Base-by-base conservation (phyloP, 2,329 filamentous ascomycete genomes). In the Fusarium pseudograminearum region DNA sequence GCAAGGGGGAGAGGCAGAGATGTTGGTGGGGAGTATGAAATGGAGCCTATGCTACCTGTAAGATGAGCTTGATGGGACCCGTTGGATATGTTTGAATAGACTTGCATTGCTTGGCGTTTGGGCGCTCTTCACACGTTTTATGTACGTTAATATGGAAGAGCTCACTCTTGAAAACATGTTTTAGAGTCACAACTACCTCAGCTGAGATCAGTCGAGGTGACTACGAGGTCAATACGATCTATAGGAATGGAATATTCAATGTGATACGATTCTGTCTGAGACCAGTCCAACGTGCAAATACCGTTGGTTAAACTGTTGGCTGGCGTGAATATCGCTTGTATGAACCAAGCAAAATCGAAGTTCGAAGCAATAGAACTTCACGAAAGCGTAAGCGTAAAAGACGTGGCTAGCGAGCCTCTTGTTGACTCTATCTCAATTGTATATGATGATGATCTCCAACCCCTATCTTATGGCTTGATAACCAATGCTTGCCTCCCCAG, bases 11-110 rank as follows among this genome's bases (percentile, higher is more conserved):
- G 87, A 58, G 84, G 85, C 1, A 80, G 84, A 53, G 86, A 88
- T 67, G 84, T 85, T 0, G 83, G 80, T 1, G 87, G 85, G 15
- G 87, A 88, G 66, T 92, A 91, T 78, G 90, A 92, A 78, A 90
- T 92, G 88, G 85, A 86, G 12, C 81, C 82, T 40, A 74, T 74
- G 61, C 47, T 66, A 38, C 56, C 70, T 44, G 34, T 68, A 52
- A 73, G 70, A 71, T 79, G 61, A 72, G 33, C 42, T 31, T 42
- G 9, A 60, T 24, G 40, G 45, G 22, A 24, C 31, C 36, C 26
- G 36, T 61, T 67, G 57, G 53, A 56, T 56, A 61, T 63, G 44
- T 72, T 73, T 69, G 65, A 67, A 71, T 71, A 76, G 74, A 70
- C 74, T 71, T 77, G 75, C 78, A 78, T 79, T 77, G 75, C 70